phyloP scores from a whole-genome alignment of 371 early-diverging fungal genomes.

The Saksenaea vasiformis region DNA sequence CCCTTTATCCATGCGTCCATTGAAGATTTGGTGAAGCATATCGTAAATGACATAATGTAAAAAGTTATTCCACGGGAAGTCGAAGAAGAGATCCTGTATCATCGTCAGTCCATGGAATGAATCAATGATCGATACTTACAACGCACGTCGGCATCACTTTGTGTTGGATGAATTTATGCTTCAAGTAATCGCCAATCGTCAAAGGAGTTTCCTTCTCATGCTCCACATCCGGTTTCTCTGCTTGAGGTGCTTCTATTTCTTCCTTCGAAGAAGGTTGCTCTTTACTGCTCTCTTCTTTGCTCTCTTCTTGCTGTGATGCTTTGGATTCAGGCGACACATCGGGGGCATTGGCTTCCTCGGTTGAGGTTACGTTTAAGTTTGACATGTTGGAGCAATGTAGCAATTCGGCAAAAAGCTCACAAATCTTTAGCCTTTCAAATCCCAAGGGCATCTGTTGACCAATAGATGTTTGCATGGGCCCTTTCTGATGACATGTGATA shows the following conservation, averaged over 20 bases:
- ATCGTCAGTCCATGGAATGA: not conserved
- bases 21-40: constrained; percentile 94
- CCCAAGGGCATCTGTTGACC: constrained; percentile 82
- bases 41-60: constrained; percentile 96
- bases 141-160: constrained; percentile 62
- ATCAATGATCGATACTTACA: constrained; percentile 31
- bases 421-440: constrained; percentile 89
- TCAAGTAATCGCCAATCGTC: constrained; percentile 71
- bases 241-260: not conserved
- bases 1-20: constrained; percentile 71
- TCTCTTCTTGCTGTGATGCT: not conserved
- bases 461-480: constrained; percentile 62
- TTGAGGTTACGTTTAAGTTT: constrained; percentile 45
- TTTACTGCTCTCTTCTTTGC: constrained; percentile 1
- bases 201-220: constrained; percentile 12
- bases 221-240: not conserved
- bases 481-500: constrained; percentile 16
- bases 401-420: constrained; percentile 95
- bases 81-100: constrained; percentile 76
- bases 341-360: not conserved
- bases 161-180: constrained; percentile 65
- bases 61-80: constrained; percentile 95
- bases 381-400: constrained; percentile 87
- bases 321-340: not conserved
- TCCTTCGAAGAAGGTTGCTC: constrained; percentile 3